phyloP scores from a whole-genome alignment of 2,329 filamentous ascomycete species.

The Xylaria sp. region DNA sequence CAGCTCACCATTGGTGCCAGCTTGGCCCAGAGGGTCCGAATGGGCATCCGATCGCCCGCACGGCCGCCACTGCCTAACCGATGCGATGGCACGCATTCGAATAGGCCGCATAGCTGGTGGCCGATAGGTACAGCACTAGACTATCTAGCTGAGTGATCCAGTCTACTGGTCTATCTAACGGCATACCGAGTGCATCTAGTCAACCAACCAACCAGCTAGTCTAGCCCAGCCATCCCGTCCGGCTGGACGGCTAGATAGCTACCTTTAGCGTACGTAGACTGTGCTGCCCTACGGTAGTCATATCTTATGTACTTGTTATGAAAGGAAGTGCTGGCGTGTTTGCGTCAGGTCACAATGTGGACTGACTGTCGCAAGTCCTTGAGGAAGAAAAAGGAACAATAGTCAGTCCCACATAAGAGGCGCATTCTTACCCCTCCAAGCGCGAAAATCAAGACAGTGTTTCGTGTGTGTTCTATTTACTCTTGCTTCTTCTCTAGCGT shows the following conservation, averaged over 20 bases:
- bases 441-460: conserved; percentile 9
- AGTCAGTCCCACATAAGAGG: conserved; percentile 38
- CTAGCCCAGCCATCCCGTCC: not conserved
- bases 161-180: not conserved
- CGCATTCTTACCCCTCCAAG: conserved; percentile 26
- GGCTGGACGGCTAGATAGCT: not conserved
- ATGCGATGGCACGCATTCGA: conserved; percentile 9
- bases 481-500: not conserved
- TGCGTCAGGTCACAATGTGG: conserved; percentile 26
- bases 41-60: conserved; percentile 19
- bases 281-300: not conserved
- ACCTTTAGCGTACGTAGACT: not conserved
- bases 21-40: conserved; percentile 8
- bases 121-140: not conserved
- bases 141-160: not conserved
- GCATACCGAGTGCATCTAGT: too few relatives aligned
- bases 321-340: conserved; percentile 22
- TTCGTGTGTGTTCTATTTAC: not conserved
- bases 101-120: conserved; percentile 9
- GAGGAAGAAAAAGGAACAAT: conserved; percentile 9
- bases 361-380: conserved; percentile 14
- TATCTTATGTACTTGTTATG: too few relatives aligned
- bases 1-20: conserved; percentile 36
- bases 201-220: not conserved
- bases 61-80: conserved; percentile 7